Conservation (phyloP, 352 stramenopile species). For the Phytophthora tubulina region DNA sequence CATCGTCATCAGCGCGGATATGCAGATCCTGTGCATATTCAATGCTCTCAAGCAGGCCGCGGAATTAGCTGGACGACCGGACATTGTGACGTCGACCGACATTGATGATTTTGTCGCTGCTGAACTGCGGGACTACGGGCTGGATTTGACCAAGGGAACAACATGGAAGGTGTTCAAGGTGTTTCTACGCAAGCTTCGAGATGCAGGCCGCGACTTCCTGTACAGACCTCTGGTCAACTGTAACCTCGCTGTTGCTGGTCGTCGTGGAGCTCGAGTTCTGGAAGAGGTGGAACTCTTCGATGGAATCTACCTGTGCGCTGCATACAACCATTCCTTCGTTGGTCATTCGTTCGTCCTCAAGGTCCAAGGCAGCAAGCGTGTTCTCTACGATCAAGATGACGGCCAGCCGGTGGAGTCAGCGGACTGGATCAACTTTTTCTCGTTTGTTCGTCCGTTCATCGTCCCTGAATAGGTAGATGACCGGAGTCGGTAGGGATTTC, state of each 20-base stretch:
- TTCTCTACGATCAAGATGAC: too few species aligned
- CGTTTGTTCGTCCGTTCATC: too few species aligned
- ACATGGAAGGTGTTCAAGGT: too few species aligned
- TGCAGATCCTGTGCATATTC: background rate
- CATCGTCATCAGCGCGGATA: conserved; percentile 1
- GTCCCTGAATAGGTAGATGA: too few species aligned
- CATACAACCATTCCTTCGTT: conserved; percentile 20
- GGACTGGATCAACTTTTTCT: too few species aligned
- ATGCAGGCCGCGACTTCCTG: too few species aligned
- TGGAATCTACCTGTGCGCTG: conserved; percentile 2
- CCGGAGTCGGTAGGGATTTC: too few species aligned
- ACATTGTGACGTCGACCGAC: background rate
- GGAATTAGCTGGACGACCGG: background rate
- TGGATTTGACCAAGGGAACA: too few species aligned
- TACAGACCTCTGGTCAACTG: too few species aligned
- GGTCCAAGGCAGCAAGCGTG: conserved; percentile 5
- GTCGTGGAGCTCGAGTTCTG: conserved; percentile 10
- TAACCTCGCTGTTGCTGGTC: too few species aligned
- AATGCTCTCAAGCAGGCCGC: conserved; percentile 1
- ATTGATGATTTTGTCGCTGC: conserved; percentile 17
- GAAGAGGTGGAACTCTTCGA: background rate
- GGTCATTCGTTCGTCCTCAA: conserved; percentile 13
- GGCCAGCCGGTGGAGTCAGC: too few species aligned
- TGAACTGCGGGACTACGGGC: background rate
- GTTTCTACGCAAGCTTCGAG: too few species aligned